Percentiles rank a stretch among this genome's conserved stretches.
These are phyloP conservation scores for Cryptococcus floricola DNA, from an alignment of 1,284 basidiomycete species.

Conservation along the genomic window DNA sequence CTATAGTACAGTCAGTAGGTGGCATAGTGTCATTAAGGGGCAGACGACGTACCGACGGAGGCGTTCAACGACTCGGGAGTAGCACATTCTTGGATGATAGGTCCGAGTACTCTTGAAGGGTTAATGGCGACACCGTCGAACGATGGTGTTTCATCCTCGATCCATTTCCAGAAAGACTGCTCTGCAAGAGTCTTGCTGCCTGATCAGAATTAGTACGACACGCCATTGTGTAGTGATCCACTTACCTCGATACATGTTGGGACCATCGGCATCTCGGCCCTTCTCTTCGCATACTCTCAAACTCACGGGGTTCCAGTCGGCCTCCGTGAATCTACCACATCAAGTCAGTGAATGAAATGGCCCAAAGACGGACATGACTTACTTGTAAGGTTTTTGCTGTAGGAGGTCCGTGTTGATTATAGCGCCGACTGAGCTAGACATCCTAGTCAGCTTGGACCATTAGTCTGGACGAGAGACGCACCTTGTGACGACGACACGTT, in stretches of 20 bases:
- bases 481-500: conserved; percentile 63
- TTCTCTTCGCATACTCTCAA: conserved; percentile 54
- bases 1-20: conserved; percentile 1
- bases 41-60: conserved; percentile 46
- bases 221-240: conserved; percentile 47
- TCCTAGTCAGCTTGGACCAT: neutral
- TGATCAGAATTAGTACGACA: neutral
- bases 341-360: neutral
- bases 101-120: conserved; percentile 55
- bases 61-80: conserved; percentile 56
- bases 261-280: conserved; percentile 58
- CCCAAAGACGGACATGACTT: neutral
- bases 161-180: conserved; percentile 54
- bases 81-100: conserved; percentile 56
- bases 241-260: conserved; percentile 19
- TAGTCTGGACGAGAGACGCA: neutral
- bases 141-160: conserved; percentile 55
- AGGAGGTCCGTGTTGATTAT: conserved; percentile 42
- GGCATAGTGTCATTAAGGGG: neutral
- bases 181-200: neutral
- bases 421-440: conserved; percentile 56
- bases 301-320: conserved; percentile 63
- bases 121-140: conserved; percentile 60
- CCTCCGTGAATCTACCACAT: conserved; percentile 31
- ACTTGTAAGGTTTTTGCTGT: conserved; percentile 3